Evolutionary conservation across 768 basidiomycete species (phyloP).

Genomic region (Phanerodontia chrysosporium): DNA sequence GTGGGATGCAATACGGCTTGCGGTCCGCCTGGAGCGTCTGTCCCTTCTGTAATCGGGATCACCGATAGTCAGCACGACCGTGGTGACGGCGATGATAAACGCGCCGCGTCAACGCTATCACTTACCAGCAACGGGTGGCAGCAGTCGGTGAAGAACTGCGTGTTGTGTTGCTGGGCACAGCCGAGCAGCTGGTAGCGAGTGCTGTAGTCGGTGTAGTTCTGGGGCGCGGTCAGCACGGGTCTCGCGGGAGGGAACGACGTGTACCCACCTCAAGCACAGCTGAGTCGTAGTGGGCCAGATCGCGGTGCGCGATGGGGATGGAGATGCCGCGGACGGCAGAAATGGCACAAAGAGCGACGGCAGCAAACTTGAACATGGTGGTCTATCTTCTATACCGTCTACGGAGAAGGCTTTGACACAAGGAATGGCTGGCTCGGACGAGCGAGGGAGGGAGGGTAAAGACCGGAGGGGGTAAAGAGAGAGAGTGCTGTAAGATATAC

Average conservation of each 20-base stretch:
- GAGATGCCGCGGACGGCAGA: conserved; percentile 34
- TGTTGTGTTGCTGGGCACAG: conserved; percentile 36
- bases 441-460: conserved; percentile 7
- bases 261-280: conserved; percentile 40
- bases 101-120: conserved; percentile 8
- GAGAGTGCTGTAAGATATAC: conserved; percentile 17
- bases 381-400: background rate
- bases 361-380: conserved; percentile 28
- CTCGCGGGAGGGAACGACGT: conserved; percentile 12
- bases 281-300: conserved; percentile 35
- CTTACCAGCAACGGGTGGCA: conserved; percentile 67
- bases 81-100: background rate
- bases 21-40: conserved; percentile 45
- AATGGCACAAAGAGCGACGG: conserved; percentile 42
- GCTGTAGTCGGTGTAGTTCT: conserved; percentile 58
- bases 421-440: conserved; percentile 15
- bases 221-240: background rate
- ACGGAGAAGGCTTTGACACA: conserved; percentile 17
- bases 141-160: conserved; percentile 57
- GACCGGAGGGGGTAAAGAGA: conserved; percentile 19
- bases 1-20: conserved; percentile 50
- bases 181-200: conserved; percentile 55
- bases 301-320: conserved; percentile 35
- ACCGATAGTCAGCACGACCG: background rate
- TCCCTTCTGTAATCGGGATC: conserved; percentile 34